Base-by-base conservation (phyloP, 2,329 filamentous ascomycete species). In the Xylariaceae sp. region DNA sequence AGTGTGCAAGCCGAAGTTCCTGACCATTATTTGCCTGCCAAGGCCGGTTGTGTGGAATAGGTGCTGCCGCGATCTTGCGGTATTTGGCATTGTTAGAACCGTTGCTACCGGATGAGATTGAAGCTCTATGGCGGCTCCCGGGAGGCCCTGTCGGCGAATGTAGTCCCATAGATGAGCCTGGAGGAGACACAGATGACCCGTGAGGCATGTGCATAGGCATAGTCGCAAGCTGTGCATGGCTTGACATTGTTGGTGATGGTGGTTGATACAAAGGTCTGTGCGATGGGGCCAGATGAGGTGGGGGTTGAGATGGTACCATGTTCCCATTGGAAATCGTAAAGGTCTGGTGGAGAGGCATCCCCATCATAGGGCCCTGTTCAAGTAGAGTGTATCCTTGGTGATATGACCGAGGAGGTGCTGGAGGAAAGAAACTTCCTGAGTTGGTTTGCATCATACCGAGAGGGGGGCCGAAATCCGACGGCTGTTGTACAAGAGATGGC, bases 1-100 rank as follows among this genome's bases (percentile, higher is more conserved):
- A 86, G 33, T 80, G 81, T 3, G 85, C 82, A 3, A 84, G 84
- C 53, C 83, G 80, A n/a, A 86, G 75, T 63, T 85, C 82, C 14
- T 79, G 76, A 17, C 73, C 73, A 34, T 69, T 72, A 64, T 78
- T 79, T 53, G 74, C 74, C 69, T 77, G 80, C 58, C 76, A 76
- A 39, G 78, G 75, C 11, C 78, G 72, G 66, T 83, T 82, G 26
- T 81, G 75, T 6, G 82, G 78, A 21, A 83, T 76, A 0, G 83
- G 83, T 0, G 83, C 83, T 8, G 83, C 83, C 59, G 85, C 82
- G 34, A 86, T 79, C 69, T 84, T 85, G 41, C 83, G 78, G 65
- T 84, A 85, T 65, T 83, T 83, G 21, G 69, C 63, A 12, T 68
- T 65, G 17, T 14, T 36, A 16, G 57, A 19, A 9, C 65, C 59